Conservation (phyloP, 2,329 filamentous ascomycete species). For the Xylariaceae sp. region DNA sequence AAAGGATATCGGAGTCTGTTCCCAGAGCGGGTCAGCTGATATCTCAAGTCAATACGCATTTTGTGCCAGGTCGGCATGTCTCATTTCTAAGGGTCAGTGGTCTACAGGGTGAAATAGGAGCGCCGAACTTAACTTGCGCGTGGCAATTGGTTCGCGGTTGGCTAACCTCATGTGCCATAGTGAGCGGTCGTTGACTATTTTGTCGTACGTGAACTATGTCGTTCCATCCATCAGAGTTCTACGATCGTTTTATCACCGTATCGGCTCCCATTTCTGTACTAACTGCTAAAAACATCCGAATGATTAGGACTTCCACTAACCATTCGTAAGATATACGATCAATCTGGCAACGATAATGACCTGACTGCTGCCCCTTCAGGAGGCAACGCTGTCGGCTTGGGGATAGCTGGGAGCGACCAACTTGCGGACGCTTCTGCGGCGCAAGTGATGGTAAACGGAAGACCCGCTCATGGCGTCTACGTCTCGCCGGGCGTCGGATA, state of each 20-base stretch:
- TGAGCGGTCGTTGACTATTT: not conserved
- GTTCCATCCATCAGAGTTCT: no score
- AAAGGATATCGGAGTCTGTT: conserved; percentile 44
- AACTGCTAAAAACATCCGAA: no score
- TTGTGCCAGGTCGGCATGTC: conserved; percentile 55
- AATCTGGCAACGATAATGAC: conserved; percentile 58
- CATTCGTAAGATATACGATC: conserved; percentile 53
- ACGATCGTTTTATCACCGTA: no score
- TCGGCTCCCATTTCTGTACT: no score
- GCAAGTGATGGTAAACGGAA: conserved; percentile 54
- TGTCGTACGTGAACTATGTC: not conserved
- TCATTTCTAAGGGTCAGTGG: conserved; percentile 42
- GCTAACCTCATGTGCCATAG: not conserved
- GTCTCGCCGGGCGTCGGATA: conserved; percentile 59
- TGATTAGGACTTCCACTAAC: no score
- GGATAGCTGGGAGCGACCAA: conserved; percentile 54
- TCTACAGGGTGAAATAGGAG: not conserved
- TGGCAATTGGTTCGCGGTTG: no score
- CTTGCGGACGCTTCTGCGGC: conserved; percentile 55
- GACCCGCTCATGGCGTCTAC: conserved; percentile 60
- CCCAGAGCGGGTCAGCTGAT: conserved; percentile 59
- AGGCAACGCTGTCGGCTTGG: conserved; percentile 48
- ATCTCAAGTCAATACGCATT: conserved; percentile 57
- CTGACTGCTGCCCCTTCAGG: conserved; percentile 58
- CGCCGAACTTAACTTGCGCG: no score